Conservation (phyloP, 1,139 yeast species). For the Blastobotrys proliferans region DNA sequence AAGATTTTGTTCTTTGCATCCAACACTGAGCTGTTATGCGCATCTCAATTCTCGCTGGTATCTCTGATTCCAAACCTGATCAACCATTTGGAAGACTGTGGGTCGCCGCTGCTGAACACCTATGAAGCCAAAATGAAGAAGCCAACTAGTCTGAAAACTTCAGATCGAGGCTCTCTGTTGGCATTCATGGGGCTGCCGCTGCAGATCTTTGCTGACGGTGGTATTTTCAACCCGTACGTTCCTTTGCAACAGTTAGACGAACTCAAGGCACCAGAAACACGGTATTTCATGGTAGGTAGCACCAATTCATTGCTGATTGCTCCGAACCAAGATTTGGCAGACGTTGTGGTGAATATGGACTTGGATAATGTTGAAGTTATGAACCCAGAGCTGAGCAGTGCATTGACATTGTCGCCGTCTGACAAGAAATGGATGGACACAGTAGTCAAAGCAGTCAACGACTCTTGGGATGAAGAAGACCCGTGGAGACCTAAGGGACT, state of each 20-base stretch:
- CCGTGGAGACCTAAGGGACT: slow-evolving; percentile 44
- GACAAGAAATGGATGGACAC: slow-evolving; percentile 73
- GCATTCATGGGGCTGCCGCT: slow-evolving; percentile 84
- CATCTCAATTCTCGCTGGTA: slow-evolving; percentile 59
- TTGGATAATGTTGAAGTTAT: slow-evolving; percentile 46
- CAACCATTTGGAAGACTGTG: slow-evolving; percentile 68
- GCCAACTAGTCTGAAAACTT: slow-evolving; percentile 71
- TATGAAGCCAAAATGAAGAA: slow-evolving; percentile 50
- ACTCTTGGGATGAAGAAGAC: slow-evolving; percentile 43
- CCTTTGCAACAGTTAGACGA: slow-evolving; percentile 88
- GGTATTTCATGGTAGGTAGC: slow-evolving; percentile 76
- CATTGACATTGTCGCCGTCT: slow-evolving; percentile 53
- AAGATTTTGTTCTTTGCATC: slow-evolving; percentile 67
- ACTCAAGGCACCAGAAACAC: slow-evolving; percentile 52
- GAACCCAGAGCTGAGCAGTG: slow-evolving; percentile 38
- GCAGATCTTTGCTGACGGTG: slow-evolving; percentile 79
- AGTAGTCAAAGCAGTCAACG: slow-evolving; percentile 39
- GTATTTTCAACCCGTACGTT: slow-evolving; percentile 86
- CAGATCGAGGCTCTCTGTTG: slow-evolving; percentile 72
- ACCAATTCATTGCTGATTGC: slow-evolving; percentile 77
- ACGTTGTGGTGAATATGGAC: slow-evolving; percentile 52
- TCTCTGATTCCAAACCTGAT: slow-evolving; percentile 77
- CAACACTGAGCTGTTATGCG: slow-evolving; percentile 75
- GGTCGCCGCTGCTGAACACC: slow-evolving; percentile 68
- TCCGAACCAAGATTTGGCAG: slow-evolving; percentile 58